Percentiles rank a stretch among this genome's conserved stretches.
Conservation (phyloP, 1,284 basidiomycete species). For the Sanguinoderma infundibulare region DNA sequence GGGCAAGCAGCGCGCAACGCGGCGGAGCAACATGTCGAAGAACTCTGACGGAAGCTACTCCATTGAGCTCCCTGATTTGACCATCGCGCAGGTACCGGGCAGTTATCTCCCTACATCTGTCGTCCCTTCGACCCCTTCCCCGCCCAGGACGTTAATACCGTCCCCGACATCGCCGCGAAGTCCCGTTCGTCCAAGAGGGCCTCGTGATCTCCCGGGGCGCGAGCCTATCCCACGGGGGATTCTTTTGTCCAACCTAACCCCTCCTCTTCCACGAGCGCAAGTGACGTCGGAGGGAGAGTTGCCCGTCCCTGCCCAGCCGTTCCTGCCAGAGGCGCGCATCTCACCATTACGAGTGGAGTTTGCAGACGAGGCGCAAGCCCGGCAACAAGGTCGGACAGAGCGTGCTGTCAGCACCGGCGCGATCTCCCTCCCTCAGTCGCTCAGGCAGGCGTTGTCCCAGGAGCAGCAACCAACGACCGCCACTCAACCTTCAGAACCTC, state of each 20-base stretch:
- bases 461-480: slow-evolving; percentile 6
- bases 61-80: slow-evolving; percentile 34
- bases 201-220: slow-evolving; percentile 34
- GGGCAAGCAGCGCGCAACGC: slow-evolving; percentile 21
- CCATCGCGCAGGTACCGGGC: slow-evolving; percentile 26
- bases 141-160: slow-evolving; percentile 20
- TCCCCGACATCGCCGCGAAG: slow-evolving; percentile 29
- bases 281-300: background rate
- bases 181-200: slow-evolving; percentile 31
- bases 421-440: slow-evolving; percentile 34
- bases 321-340: slow-evolving; percentile 20
- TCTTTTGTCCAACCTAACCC: slow-evolving; percentile 28
- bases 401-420: slow-evolving; percentile 31
- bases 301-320: slow-evolving; percentile 10
- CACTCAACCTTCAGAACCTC: slow-evolving; percentile 1
- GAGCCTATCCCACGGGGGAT: slow-evolving; percentile 33
- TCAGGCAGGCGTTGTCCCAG: slow-evolving; percentile 27
- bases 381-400: slow-evolving; percentile 27
- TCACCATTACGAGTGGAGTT: slow-evolving; percentile 36
- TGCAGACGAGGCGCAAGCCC: slow-evolving; percentile 26
- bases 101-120: slow-evolving; percentile 26
- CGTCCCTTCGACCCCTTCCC: slow-evolving; percentile 23
- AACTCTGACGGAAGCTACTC: slow-evolving; percentile 40
- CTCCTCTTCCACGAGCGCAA: slow-evolving; percentile 11
- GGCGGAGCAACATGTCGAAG: slow-evolving; percentile 31